Evolutionary conservation across 2,329 filamentous ascomycete genomes (phyloP).

Genomic region (Elsinoe australis): DNA sequence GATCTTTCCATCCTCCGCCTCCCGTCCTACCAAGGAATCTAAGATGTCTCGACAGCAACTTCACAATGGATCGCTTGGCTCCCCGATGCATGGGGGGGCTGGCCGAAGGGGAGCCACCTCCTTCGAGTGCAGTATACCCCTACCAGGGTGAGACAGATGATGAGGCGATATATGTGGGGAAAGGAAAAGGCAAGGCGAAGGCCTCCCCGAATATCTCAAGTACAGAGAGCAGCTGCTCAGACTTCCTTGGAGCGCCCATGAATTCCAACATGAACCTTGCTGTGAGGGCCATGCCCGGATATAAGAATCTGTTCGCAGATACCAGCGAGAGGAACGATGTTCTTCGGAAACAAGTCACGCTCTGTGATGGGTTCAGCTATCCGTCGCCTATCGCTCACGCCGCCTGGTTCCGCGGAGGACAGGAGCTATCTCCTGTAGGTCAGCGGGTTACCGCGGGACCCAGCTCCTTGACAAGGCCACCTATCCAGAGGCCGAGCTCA

Average conservation of each 20-base stretch:
- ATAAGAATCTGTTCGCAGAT: background rate
- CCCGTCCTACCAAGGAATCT: slow-evolving; percentile 9
- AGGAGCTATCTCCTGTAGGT: background rate
- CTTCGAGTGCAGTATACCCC: background rate
- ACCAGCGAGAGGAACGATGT: background rate
- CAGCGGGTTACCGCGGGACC: background rate
- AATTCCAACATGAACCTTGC: slow-evolving; percentile 15
- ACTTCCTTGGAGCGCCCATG: slow-evolving; percentile 5
- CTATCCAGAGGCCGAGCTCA: background rate
- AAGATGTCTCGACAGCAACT: slow-evolving; percentile 13
- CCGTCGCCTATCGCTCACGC: slow-evolving; percentile 8
- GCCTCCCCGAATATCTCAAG: background rate
- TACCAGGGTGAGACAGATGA: background rate
- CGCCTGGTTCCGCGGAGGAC: background rate
- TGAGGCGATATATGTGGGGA: too few relatives aligned
- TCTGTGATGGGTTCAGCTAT: slow-evolving; percentile 6
- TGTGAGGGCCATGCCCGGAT: background rate
- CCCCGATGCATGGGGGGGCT: background rate
- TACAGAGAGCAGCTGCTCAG: background rate
- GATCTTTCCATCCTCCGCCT: slow-evolving; percentile 10
- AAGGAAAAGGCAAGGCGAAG: background rate
- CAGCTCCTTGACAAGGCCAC: background rate
- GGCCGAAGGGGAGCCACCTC: background rate
- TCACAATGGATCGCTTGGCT: slow-evolving; percentile 13
- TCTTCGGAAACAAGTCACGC: background rate